These are phyloP conservation scores for Lantana camara DNA, from an alignment of 257 asterid species.

Conservation along the genomic window DNA sequence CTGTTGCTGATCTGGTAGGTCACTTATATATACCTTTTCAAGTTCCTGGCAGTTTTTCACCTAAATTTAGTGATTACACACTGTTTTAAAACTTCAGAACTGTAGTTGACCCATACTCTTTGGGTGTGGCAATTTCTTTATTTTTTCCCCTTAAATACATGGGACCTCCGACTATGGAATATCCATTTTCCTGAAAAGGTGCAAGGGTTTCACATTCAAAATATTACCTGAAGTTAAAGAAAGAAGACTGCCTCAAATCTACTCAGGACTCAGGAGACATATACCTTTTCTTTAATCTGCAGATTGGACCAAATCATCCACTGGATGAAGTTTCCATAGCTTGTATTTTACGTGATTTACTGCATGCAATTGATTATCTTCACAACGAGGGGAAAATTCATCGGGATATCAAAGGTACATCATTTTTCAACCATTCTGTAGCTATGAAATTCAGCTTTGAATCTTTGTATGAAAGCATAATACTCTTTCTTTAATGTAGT, in stretches of 20 bases:
- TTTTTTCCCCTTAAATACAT: not conserved
- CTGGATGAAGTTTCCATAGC: slow-evolving; percentile 96
- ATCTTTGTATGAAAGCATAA: slow-evolving; percentile 17
- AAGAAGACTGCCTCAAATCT: slow-evolving; percentile 7
- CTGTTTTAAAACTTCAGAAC: not conserved
- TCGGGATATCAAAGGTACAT: slow-evolving; percentile 94
- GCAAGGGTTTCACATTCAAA: not conserved
- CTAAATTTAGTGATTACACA: not conserved
- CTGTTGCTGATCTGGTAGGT: slow-evolving; percentile 97
- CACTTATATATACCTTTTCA: slow-evolving; percentile 20
- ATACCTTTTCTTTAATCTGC: slow-evolving; percentile 36
- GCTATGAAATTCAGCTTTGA: slow-evolving; percentile 9
- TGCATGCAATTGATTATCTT: slow-evolving; percentile 94
- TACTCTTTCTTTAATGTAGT: not conserved
- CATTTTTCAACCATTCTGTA: slow-evolving; percentile 12
- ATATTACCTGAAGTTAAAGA: not conserved
- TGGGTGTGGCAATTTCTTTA: not conserved
- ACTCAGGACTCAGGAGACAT: not conserved
- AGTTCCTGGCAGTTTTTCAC: slow-evolving; percentile 3
- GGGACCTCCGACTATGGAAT: not conserved
- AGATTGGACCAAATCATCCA: slow-evolving; percentile 98
- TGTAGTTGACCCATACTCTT: slow-evolving; percentile 13
- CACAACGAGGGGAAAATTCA: slow-evolving; percentile 98
- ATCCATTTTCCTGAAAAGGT: not conserved
- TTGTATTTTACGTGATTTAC: slow-evolving; percentile 91